Evolutionary conservation across 1,284 basidiomycete genomes (phyloP).

Genomic region (Heterobasidion occidentale): DNA sequence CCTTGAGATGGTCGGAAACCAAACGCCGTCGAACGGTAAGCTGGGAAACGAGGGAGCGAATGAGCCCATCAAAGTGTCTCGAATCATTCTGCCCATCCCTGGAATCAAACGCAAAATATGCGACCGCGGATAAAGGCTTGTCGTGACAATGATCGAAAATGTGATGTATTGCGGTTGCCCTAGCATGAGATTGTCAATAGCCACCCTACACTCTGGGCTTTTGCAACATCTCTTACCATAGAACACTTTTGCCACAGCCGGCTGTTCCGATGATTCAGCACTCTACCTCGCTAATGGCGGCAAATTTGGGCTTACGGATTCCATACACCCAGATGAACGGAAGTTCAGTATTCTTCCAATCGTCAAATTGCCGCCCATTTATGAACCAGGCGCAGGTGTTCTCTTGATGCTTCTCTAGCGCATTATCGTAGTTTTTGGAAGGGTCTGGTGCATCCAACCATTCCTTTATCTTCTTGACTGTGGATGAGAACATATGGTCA

Average conservation of each 20-base stretch:
- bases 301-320: background rate
- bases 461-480: background rate
- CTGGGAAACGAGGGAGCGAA: background rate
- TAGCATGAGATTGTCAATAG: background rate
- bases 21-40: background rate
- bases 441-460: background rate
- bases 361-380: background rate
- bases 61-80: background rate
- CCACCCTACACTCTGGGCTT: background rate
- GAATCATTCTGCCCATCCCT: background rate
- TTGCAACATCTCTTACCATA: background rate
- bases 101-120: background rate
- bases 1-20: background rate
- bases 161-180: background rate
- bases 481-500: background rate
- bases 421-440: background rate
- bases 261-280: background rate
- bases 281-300: background rate
- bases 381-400: background rate
- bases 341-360: background rate
- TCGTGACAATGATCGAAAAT: background rate
- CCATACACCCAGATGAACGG: background rate
- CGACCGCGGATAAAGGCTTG: background rate
- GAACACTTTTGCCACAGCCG: background rate
- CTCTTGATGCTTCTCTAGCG: background rate